phyloP scores from a whole-genome alignment of 2,329 filamentous ascomycete species.

The Neopestalotiopsis sp. region DNA sequence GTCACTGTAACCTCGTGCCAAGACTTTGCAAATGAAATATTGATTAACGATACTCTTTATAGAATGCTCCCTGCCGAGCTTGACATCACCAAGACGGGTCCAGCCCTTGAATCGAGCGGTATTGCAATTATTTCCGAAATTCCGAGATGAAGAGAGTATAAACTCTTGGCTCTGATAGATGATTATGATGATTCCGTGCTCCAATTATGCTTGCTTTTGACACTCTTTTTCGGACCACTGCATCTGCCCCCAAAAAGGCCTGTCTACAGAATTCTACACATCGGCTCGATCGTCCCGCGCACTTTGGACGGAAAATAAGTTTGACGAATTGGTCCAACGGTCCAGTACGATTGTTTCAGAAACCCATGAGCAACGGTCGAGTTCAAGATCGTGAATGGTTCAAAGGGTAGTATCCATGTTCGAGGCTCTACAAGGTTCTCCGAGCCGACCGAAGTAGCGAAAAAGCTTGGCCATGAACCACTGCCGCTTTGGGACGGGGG shows the following conservation, averaged over 20 bases:
- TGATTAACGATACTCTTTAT: not conserved
- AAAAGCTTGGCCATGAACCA: not conserved
- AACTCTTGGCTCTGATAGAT: too few species aligned
- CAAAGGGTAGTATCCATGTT: not conserved
- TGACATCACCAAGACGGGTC: not conserved
- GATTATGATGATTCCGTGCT: too few species aligned
- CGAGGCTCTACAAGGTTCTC: not conserved
- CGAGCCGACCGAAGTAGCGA: not conserved
- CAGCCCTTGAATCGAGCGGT: not conserved
- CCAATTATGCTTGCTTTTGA: too few species aligned
- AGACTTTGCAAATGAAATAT: slow-evolving; percentile 1
- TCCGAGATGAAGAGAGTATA: not conserved
- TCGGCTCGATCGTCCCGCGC: too few species aligned
- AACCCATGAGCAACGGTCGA: not conserved
- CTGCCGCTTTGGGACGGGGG: not conserved
- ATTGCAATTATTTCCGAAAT: not conserved
- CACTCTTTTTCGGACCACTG: too few species aligned
- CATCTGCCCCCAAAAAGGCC: too few species aligned
- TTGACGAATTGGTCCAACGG: too few species aligned
- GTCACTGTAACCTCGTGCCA: not conserved
- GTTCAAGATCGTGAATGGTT: not conserved
- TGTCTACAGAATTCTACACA: too few species aligned
- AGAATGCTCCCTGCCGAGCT: not conserved
- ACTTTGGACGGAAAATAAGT: too few species aligned
- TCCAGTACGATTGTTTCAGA: not conserved